phyloP scores from a whole-genome alignment of 805 yeast genomes.

The Blastobotrys terrestris region DNA sequence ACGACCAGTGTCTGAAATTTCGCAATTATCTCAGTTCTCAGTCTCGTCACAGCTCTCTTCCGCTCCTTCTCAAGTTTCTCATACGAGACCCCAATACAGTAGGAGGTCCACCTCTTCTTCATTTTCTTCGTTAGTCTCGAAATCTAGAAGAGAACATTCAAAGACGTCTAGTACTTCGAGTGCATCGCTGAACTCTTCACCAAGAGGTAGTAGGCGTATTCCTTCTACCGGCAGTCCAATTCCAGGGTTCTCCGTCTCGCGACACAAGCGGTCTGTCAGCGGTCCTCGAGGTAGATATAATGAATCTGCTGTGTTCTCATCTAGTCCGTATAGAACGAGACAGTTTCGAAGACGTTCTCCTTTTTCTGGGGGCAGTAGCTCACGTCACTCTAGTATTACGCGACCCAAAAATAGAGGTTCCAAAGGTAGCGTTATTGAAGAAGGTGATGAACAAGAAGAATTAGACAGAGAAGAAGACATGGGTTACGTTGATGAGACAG shows the following conservation, averaged over 20 bases:
- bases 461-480: constrained; percentile 10
- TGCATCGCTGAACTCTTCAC: constrained; percentile 20
- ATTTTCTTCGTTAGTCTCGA: constrained; percentile 20
- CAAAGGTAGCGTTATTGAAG: constrained; percentile 11
- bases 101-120: constrained; percentile 26
- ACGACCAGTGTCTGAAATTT: constrained; percentile 48
- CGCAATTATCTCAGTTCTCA: constrained; percentile 45
- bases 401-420: constrained; percentile 1
- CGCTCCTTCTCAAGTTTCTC: constrained; percentile 19
- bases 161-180: constrained; percentile 25
- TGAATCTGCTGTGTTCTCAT: constrained; percentile 17
- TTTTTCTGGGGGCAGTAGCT: constrained; percentile 8
- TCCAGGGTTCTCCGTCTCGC: background rate
- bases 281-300: constrained; percentile 15
- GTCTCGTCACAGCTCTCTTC: constrained; percentile 31
- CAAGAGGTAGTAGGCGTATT: constrained; percentile 8
- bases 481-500: constrained; percentile 7
- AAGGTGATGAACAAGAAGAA: constrained; percentile 11
- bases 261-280: constrained; percentile 2
- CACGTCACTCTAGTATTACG: background rate
- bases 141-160: constrained; percentile 16
- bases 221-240: constrained; percentile 12
- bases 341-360: constrained; percentile 13
- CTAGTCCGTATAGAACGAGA: constrained; percentile 1
- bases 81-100: constrained; percentile 15